A percentile compares a stretch with the other conserved stretches of the same genome.
phyloP scores from a whole-genome alignment of 2,329 filamentous ascomycete genomes.

The Geoglossum cookeanum region DNA sequence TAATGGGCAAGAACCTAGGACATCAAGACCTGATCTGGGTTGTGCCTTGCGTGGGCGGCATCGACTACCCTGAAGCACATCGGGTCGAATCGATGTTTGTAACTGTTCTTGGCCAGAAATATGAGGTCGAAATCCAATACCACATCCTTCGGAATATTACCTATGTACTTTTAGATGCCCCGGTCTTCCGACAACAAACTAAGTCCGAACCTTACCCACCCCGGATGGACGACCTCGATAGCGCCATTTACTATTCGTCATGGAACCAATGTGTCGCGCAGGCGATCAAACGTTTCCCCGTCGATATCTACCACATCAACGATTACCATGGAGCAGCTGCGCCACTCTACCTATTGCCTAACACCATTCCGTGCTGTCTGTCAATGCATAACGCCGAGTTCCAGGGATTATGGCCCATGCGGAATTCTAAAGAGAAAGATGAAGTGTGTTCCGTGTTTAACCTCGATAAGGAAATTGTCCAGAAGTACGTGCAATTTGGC shows the following conservation, averaged over 20 bases:
- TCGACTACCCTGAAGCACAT: constrained; percentile 42
- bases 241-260: constrained; percentile 46
- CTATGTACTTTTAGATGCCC: constrained; percentile 46
- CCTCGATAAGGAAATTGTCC: constrained; percentile 34
- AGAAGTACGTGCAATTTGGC: constrained; percentile 45
- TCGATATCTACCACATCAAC: constrained; percentile 46
- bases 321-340: constrained; percentile 45
- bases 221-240: constrained; percentile 42
- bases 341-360: constrained; percentile 43
- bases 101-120: constrained; percentile 38
- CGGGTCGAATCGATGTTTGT: constrained; percentile 41
- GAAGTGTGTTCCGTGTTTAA: constrained; percentile 49
- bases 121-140: constrained; percentile 44
- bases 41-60: constrained; percentile 41
- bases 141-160: constrained; percentile 46
- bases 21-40: constrained; percentile 49
- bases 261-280: constrained; percentile 54
- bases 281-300: constrained; percentile 40
- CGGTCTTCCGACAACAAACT: constrained; percentile 45
- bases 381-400: constrained; percentile 53
- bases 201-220: constrained; percentile 44
- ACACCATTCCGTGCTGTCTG: constrained; percentile 40
- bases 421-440: constrained; percentile 33
- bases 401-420: constrained; percentile 49
- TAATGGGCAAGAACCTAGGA: constrained; percentile 46